These are phyloP conservation scores for Haplosporangium gracile DNA, from an alignment of 192 early-diverging fungal genomes.

Conservation along the genomic window DNA sequence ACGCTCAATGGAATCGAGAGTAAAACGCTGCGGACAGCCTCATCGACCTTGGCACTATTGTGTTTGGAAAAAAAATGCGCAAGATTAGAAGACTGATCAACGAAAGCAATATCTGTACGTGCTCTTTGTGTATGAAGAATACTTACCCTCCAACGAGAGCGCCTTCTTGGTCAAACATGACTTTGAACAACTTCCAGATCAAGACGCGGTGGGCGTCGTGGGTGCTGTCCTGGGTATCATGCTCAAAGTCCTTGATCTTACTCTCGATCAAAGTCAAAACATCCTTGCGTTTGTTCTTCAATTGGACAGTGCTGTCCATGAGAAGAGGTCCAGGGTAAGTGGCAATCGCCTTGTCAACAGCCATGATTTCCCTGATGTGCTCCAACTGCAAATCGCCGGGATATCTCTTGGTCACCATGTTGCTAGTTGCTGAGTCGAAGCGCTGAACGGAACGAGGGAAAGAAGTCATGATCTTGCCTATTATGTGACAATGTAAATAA, in stretches of 20 bases:
- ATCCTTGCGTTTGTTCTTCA: conserved; percentile 65
- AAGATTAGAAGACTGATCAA: not conserved
- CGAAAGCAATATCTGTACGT: too few species aligned
- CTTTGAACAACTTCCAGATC: conserved; percentile 74
- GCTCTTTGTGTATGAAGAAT: not conserved
- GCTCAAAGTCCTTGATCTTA: conserved; percentile 39
- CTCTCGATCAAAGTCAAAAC: conserved; percentile 57
- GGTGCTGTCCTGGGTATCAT: conserved; percentile 19
- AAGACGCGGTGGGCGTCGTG: conserved; percentile 53
- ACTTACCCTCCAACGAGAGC: conserved; percentile 67
- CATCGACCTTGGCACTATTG: conserved; percentile 61
- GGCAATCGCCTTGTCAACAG: conserved; percentile 39
- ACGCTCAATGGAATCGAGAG: conserved; percentile 49
- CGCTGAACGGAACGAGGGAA: conserved; percentile 74
- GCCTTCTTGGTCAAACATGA: conserved; percentile 76
- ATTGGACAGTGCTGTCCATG: conserved; percentile 58
- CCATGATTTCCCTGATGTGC: conserved; percentile 61
- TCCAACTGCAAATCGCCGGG: conserved; percentile 65
- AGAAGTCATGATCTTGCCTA: conserved; percentile 71
- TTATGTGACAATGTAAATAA: not conserved
- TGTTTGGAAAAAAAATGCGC: too few species aligned
- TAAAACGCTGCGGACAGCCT: conserved; percentile 60
- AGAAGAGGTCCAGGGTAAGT: conserved; percentile 71
- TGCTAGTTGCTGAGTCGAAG: conserved; percentile 29
- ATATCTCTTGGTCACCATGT: conserved; percentile 52